These are phyloP conservation scores for Ceratocystis huliohia DNA, from an alignment of 2,329 filamentous ascomycete species.

Conservation along the genomic window DNA sequence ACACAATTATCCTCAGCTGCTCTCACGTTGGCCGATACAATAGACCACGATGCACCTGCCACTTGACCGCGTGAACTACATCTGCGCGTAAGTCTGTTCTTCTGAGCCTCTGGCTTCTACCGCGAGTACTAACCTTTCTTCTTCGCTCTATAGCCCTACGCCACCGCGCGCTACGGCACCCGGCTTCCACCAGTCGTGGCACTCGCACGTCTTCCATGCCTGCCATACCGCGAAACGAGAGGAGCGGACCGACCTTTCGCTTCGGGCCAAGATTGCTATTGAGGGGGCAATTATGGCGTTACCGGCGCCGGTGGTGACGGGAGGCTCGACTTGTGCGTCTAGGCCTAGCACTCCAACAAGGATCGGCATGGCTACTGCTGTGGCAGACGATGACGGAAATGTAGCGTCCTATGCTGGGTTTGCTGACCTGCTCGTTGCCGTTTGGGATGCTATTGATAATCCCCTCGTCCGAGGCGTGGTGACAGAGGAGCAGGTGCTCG, in stretches of 20 bases:
- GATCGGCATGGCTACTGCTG: neutral
- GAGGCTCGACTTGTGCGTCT: neutral
- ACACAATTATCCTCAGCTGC: neutral
- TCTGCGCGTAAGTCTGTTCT: neutral
- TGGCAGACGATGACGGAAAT: neutral
- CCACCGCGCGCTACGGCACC: neutral
- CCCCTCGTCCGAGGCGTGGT: constrained; percentile 16
- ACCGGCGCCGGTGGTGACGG: neutral
- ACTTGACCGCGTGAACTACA: neutral
- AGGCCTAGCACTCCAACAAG: neutral
- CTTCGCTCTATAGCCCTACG: neutral
- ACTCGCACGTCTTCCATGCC: constrained; percentile 7
- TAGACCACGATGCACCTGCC: neutral
- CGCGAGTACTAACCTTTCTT: neutral
- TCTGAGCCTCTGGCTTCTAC: neutral
- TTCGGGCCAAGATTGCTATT: constrained; percentile 13
- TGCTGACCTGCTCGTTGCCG: constrained; percentile 8
- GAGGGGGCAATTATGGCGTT: constrained; percentile 15
- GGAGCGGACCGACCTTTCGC: constrained; percentile 9
- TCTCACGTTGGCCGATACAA: neutral
- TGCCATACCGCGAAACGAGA: constrained; percentile 14
- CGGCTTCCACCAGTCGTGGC: constrained; percentile 8
- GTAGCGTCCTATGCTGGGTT: constrained; percentile 1
- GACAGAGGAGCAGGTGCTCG: constrained; percentile 14
- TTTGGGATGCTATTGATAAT: constrained; percentile 17